Evolutionary conservation across 2,329 filamentous ascomycete genomes (phyloP), one percentile per base, ranked within the genome.

Genomic region (Fusarium nodosum): DNA sequence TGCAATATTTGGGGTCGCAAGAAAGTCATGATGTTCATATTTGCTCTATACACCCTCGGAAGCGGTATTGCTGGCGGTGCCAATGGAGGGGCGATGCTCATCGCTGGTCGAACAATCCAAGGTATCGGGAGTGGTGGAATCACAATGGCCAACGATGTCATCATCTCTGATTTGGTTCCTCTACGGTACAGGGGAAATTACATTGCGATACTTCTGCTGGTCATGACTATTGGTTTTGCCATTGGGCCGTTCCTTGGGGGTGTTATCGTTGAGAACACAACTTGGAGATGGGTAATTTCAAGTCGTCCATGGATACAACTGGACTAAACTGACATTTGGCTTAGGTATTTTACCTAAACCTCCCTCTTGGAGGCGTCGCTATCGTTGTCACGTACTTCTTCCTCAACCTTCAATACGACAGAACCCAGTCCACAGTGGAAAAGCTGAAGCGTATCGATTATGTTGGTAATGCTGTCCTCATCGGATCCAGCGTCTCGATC

Each of bases 1-100:
- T 79, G 82, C 16, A 81, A 87, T 54, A 79, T 88, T n/a, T 88
- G 84, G 64, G 86, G 87, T 5, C 79, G 86, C 3, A 79, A 83
- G 24, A 80, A 77, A 50, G 74, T 80, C 26, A 77, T 78, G 18
- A 75, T 86, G 0, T 50, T 72, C 10, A 75, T 82, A 4, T 79
- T 87, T 2, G 77, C 75, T 13, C 63, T 86, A 2, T 88, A 88
- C 61, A 79, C 78, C 0, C 68, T 88, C 0, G 87, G 87, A 0
- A 87, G 85, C 57, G 82, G 79, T 0, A 78, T 87, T 7, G 77
- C 76, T 11, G 85, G 83, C 0, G 81, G 78, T 0, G 81, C 85
- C 0, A 77, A 74, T 1, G 79, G 69, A 4, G 78, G 76, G 0
- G 71, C 72, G 1, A 80, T 83, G 67, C 72, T 88, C 2, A 84